A percentile compares a stretch with the other conserved stretches of the same genome.
These are phyloP conservation scores for Malus sylvestris DNA, from an alignment of 306 rosid species.

Conservation along the genomic window DNA sequence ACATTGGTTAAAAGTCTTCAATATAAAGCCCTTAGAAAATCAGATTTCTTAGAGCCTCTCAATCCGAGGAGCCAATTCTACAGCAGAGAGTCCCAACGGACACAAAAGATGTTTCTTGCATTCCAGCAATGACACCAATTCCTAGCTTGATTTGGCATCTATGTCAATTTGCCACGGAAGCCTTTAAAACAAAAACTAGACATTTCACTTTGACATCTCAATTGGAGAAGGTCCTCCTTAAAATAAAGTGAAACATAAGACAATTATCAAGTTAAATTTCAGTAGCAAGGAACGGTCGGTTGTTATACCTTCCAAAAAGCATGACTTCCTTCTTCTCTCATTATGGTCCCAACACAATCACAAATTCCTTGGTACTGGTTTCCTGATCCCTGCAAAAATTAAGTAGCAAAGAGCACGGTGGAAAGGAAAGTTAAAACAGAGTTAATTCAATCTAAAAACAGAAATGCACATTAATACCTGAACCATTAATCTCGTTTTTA, in stretches of 20 bases:
- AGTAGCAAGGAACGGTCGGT: conserved; percentile 9
- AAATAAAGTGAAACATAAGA: neutral
- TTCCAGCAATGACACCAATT: too few relatives aligned
- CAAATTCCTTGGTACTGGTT: conserved; percentile 56
- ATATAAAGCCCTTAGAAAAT: too few relatives aligned
- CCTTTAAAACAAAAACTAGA: too few relatives aligned
- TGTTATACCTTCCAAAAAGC: conserved; percentile 54
- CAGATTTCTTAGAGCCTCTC: too few relatives aligned
- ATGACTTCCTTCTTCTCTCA: conserved; percentile 68
- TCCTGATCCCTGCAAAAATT: conserved; percentile 49
- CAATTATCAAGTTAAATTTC: neutral
- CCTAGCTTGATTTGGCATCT: too few relatives aligned
- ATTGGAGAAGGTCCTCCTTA: neutral
- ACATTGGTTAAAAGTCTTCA: neutral
- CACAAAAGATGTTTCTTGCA: too few relatives aligned
- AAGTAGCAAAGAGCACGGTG: neutral
- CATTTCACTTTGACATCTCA: too few relatives aligned
- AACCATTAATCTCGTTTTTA: conserved; percentile 87
- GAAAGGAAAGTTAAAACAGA: neutral
- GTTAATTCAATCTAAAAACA: neutral
- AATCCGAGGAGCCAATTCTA: too few relatives aligned
- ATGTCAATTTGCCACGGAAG: too few relatives aligned
- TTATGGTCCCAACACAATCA: conserved; percentile 62
- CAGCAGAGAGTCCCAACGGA: too few relatives aligned
- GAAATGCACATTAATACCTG: conserved; percentile 26